phyloP scores from a whole-genome alignment of 331 rosid genomes.

The Quercus lobata region DNA sequence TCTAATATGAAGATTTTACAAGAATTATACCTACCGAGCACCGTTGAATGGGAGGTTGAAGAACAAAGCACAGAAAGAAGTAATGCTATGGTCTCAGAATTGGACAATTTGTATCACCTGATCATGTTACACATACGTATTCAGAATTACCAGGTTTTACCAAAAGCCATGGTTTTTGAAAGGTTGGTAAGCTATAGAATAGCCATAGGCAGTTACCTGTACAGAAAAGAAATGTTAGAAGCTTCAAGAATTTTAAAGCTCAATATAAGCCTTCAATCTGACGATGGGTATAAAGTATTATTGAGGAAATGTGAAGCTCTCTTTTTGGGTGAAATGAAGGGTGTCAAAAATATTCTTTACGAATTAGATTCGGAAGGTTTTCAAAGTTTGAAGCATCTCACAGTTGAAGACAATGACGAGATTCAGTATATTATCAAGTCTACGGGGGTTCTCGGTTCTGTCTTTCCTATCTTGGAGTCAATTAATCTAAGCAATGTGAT shows the following conservation, averaged over 20 bases:
- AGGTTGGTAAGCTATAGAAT: conserved; percentile 19
- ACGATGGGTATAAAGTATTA: conserved; percentile 15
- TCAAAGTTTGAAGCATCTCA: conserved; percentile 23
- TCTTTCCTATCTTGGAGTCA: conserved; percentile 20
- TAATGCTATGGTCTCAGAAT: conserved; percentile 11
- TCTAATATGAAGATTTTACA: conserved; percentile 26
- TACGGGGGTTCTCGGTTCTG: not conserved
- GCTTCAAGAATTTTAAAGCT: conserved; percentile 23
- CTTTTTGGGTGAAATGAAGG: conserved; percentile 24
- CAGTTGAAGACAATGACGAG: not conserved
- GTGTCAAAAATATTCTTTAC: conserved; percentile 6
- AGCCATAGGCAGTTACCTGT: conserved; percentile 12
- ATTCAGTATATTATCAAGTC: conserved; percentile 23
- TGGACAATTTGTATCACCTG: conserved; percentile 8
- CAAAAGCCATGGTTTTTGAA: conserved; percentile 5
- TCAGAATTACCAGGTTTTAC: not conserved
- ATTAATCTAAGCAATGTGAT: not conserved
- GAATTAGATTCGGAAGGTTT: conserved; percentile 31
- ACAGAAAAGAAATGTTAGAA: not conserved
- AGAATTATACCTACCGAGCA: conserved; percentile 38
- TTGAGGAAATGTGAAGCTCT: conserved; percentile 30
- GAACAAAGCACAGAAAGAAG: not conserved
- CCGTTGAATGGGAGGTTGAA: conserved; percentile 13
- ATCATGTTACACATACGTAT: conserved; percentile 9
- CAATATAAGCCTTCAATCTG: conserved; percentile 11